phyloP scores from a whole-genome alignment of 2,329 filamentous ascomycete genomes.

The Rutstroemia sp. region DNA sequence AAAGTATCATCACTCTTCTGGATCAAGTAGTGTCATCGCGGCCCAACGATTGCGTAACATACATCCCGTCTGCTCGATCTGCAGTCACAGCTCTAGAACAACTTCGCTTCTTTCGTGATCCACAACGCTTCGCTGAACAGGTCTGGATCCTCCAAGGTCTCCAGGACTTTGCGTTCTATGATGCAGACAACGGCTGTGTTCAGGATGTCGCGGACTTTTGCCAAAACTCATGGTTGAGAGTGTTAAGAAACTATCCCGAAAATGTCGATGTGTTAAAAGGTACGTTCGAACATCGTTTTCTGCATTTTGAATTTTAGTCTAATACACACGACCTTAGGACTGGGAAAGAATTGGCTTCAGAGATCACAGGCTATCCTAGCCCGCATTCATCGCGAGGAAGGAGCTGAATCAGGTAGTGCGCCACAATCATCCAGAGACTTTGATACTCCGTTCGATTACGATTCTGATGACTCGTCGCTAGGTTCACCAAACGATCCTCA shows the following conservation, averaged over 20 bases:
- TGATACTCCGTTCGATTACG: background rate
- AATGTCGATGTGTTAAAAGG: constrained; percentile 36
- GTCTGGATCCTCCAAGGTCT: constrained; percentile 36
- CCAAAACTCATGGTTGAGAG: constrained; percentile 37
- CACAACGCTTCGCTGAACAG: constrained; percentile 32
- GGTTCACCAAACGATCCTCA: constrained; percentile 28
- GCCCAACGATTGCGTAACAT: constrained; percentile 26
- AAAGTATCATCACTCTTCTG: constrained; percentile 21
- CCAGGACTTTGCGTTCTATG: constrained; percentile 42
- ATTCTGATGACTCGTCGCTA: constrained; percentile 27
- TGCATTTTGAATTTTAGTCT: background rate
- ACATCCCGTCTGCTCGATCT: constrained; percentile 33
- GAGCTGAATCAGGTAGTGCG: constrained; percentile 25
- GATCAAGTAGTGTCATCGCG: constrained; percentile 22
- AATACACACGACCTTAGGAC: constrained; percentile 28
- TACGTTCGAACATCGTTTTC: constrained; percentile 20
- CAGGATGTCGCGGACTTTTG: constrained; percentile 42
- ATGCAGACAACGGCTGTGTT: constrained; percentile 39
- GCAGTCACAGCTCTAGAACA: constrained; percentile 33
- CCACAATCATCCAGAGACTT: constrained; percentile 17
- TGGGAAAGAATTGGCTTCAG: constrained; percentile 43
- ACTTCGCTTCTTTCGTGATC: constrained; percentile 32
- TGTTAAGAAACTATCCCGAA: constrained; percentile 37
- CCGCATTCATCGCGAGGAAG: constrained; percentile 39
- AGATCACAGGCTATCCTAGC: constrained; percentile 42